Evolutionary conservation across 176 grass and related monocot species (phyloP), one percentile per base, ranked within the genome.

Genomic region (Raddia distichophylla): DNA sequence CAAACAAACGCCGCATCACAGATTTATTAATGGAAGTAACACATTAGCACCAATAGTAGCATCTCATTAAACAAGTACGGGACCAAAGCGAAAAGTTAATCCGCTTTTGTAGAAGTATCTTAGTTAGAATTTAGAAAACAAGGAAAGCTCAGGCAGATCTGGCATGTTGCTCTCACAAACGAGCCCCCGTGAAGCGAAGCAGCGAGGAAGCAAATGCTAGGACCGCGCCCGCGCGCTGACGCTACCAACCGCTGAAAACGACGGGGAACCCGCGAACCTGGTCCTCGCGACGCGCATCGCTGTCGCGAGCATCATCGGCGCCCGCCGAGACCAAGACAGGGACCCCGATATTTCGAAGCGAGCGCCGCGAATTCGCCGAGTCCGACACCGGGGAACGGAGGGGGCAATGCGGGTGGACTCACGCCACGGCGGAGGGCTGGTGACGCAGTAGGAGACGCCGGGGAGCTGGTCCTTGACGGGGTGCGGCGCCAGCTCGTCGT

Each of bases 371-470:
- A 52, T 44, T 35, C 43, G 48, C 32, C 16, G 56, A 71, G 55
- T 49, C 40, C 44, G 27, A 27, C 27, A 27, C 27, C 27, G n/a
- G n/a, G n/a, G n/a, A n/a, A n/a, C n/a, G n/a, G n/a, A n/a, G n/a
- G n/a, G n/a, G n/a, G n/a, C n/a, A n/a, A n/a, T n/a, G n/a, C n/a
- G n/a, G n/a, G n/a, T 60, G 20, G 18, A 74, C 93, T 93, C 22
- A 99, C 97, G 97, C 97, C 97, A 99, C 10, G 97, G 97, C 3
- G 97, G 97, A 64, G 97, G 97, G 47, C 97, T 99, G 60, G 85
- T 99, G 93, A 99, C 96, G 83, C 97, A 99, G 80, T 92, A 99
- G 59, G 97, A 96, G 58, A 99, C 87, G 33, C 86, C 79, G 11
- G 85, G 80, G 20, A 99, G 89, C 85, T 99, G 97, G 77, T 96